Percentiles rank a stretch among this genome's conserved stretches.
Conservation (phyloP, 1,139 yeast species). For the Blastobotrys buckinghamii region DNA sequence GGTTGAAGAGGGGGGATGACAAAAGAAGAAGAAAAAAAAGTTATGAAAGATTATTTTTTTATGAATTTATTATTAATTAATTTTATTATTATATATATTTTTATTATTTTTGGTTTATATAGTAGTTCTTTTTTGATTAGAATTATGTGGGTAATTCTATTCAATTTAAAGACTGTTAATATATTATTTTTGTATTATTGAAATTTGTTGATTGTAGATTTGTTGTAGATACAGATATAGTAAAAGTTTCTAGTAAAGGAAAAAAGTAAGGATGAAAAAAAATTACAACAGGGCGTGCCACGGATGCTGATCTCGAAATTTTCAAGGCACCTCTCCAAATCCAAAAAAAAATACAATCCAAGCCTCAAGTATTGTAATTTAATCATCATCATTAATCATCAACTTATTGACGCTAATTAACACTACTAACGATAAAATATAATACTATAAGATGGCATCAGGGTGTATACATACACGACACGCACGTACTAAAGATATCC, state of each 20-base stretch:
- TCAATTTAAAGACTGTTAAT: neutral
- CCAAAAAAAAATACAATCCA: too few relatives aligned
- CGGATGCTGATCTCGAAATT: too few relatives aligned
- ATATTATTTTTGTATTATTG: neutral
- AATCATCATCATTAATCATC: too few relatives aligned
- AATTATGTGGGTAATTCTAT: neutral
- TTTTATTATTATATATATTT: too few relatives aligned
- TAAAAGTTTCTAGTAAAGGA: too few relatives aligned
- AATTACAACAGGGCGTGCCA: too few relatives aligned
- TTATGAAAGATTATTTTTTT: neutral
- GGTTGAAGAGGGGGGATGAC: neutral
- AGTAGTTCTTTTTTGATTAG: neutral
- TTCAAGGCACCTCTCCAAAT: too few relatives aligned
- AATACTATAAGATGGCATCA: conserved; percentile 9
- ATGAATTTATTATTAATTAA: neutral
- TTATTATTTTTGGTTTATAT: neutral
- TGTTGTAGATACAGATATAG: too few relatives aligned
- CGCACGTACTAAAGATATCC: conserved; percentile 12
- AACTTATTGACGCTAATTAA: too few relatives aligned
- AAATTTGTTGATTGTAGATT: neutral
- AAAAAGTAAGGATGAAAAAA: too few relatives aligned
- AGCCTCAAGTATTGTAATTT: neutral
- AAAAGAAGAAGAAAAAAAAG: conserved; percentile 8
- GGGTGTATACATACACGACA: conserved; percentile 17
- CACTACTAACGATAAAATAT: too few relatives aligned